Evolutionary conservation across 257 asterid species (phyloP), one percentile per base, ranked within the genome.

Genomic region (Solanum sparsipilum): DNA sequence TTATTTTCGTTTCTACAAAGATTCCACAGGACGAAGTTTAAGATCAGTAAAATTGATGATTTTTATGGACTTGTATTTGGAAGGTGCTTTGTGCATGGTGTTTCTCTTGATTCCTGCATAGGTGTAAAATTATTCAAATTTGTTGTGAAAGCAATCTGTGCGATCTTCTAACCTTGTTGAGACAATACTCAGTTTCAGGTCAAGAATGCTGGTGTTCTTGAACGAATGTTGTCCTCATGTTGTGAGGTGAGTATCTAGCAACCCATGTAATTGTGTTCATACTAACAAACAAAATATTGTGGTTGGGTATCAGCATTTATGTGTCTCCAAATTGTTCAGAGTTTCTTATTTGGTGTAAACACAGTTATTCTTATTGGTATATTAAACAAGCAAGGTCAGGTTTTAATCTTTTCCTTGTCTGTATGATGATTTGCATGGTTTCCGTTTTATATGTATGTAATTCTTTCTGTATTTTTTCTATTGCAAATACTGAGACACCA

Each of bases 161-260:
- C 85, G 1, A 48, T 81, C 44, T 46, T 48, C 70, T 46, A 81
- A 81, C 85, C 72, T 86, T 86, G 86, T 63, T 87, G 60, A 60
- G 84, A 90, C 89, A 84, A 56, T 89, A 21, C 90, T 83, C 92
- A 92, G 90, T 71, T 87, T 87, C 96, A 92, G 94, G 94, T 86
- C 92, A 94, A 94, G 93, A 94, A 82, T 87, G 72, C 84, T 84
- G 95, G 98, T 58, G 90, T 93, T 48, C 88, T 91, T 44, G 99
- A 97, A 87, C 92, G 93, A 87, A 87, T 94, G 90, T 74, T 96
- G 58, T 60, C 95, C 46, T 86, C 97, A 87, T 97, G 99, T 88
- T 96, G 98, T 85, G 98, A 94, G 98, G 99, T 97, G 88, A 72
- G 88, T 87, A 27, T 84, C 87, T 56, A 87, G 76, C 74, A 89